A percentile compares a stretch with the other conserved stretches of the same genome.
phyloP scores from a whole-genome alignment of 73 alveolate genomes.

The Paramecium tetraurelia region DNA sequence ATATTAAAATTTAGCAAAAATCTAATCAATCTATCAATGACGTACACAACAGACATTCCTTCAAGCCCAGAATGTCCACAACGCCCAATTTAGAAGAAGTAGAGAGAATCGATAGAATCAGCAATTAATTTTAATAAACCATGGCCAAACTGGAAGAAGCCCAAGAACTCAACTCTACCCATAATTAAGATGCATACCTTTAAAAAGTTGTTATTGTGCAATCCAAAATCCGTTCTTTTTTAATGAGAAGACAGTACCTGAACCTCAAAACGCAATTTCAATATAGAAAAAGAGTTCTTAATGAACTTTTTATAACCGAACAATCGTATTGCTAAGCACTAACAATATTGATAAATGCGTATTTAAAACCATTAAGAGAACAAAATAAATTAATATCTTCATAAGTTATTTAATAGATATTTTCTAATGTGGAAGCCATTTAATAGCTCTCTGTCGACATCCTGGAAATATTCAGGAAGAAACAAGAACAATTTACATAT shows the following conservation, averaged over 20 bases:
- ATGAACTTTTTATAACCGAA: neutral
- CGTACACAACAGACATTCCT: neutral
- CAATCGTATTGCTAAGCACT: neutral
- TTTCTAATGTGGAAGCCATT: slow-evolving; percentile 14
- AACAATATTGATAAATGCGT: neutral
- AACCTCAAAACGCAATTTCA: neutral
- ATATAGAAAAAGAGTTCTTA: neutral
- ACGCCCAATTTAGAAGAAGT: neutral
- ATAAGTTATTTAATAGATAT: neutral
- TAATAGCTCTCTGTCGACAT: neutral
- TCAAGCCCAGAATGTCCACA: neutral
- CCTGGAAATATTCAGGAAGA: neutral
- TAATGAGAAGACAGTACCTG: neutral
- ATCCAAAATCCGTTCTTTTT: neutral
- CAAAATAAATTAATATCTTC: neutral
- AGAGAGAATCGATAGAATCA: neutral
- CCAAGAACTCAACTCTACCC: neutral
- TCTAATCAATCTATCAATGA: neutral
- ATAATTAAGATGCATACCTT: neutral
- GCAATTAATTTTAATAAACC: neutral
- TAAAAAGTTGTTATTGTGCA: neutral
- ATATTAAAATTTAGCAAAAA: neutral
- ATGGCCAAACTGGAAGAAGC: neutral
- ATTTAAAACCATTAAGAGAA: neutral
- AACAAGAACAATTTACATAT: neutral